These are phyloP conservation scores for Silene vulgaris DNA, from an alignment of 179 eudicot genomes.

Conservation along the genomic window DNA sequence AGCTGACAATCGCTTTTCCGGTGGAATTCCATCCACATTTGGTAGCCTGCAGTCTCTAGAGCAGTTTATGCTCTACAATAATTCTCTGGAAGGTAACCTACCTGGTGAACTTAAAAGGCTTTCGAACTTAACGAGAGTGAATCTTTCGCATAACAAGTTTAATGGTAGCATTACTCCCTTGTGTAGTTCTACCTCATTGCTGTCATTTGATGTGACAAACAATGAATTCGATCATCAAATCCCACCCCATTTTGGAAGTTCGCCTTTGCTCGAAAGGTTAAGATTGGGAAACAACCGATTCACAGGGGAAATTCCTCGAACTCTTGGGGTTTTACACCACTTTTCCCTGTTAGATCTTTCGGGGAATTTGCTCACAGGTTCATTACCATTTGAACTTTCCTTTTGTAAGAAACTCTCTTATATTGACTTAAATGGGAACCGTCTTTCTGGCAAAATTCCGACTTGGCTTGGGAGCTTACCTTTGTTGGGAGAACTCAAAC, in stretches of 20 bases:
- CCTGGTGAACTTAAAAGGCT: conserved; percentile 51
- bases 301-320: conserved; percentile 69
- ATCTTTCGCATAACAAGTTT: conserved; percentile 68
- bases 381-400: conserved; percentile 62
- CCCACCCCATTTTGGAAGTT: conserved; percentile 62
- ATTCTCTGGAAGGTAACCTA: conserved; percentile 69
- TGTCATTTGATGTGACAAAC: conserved; percentile 84
- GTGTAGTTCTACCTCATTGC: conserved; percentile 61
- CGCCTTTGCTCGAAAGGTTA: conserved; percentile 60
- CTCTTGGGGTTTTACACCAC: conserved; percentile 49
- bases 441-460: conserved; percentile 65
- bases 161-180: conserved; percentile 75
- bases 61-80: conserved; percentile 92
- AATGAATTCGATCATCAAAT: conserved; percentile 69
- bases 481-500: conserved; percentile 72
- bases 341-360: conserved; percentile 74
- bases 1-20: conserved; percentile 76
- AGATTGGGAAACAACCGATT: conserved; percentile 71
- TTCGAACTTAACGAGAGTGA: conserved; percentile 64
- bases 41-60: conserved; percentile 45
- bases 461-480: conserved; percentile 79
- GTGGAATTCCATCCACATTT: conserved; percentile 60
- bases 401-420: conserved; percentile 61
- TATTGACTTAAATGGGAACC: conserved; percentile 72
- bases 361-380: conserved; percentile 59